phyloP scores from a whole-genome alignment of 148 eudicot genomes.

The Rhododendron ferrugineum region DNA sequence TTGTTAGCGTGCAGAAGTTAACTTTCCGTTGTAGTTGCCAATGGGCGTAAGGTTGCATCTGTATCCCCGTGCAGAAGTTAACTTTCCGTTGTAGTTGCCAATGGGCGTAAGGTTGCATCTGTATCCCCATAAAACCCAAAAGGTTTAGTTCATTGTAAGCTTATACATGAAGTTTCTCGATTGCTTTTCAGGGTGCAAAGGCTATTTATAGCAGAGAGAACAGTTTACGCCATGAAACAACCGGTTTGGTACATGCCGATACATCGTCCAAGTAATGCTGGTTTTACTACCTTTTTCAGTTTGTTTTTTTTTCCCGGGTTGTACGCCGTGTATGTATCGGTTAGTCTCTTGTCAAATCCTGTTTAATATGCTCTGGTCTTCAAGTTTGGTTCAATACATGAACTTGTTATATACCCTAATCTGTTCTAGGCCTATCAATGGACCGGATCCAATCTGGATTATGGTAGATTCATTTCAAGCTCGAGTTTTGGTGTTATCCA shows the following conservation, averaged over 20 bases:
- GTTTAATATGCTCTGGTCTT: neutral
- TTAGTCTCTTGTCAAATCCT: constrained; percentile 6
- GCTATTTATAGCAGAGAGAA: constrained; percentile 54
- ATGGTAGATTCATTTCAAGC: neutral
- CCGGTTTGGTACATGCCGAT: constrained; percentile 18
- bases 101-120: neutral
- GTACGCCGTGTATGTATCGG: neutral
- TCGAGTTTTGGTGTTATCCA: neutral
- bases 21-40: neutral
- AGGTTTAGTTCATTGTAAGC: neutral
- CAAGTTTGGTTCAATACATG: neutral
- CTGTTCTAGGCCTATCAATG: neutral
- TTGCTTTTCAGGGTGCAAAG: constrained; percentile 64
- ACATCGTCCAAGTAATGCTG: constrained; percentile 32
- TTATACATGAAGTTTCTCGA: neutral
- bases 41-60: neutral
- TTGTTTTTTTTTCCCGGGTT: neutral
- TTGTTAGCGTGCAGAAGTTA: neutral
- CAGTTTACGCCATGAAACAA: constrained; percentile 60
- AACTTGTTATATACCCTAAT: neutral
- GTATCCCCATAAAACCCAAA: neutral
- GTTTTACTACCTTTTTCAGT: neutral
- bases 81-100: neutral
- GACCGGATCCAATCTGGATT: neutral
- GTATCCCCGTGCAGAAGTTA: neutral